Evolutionary conservation across 495 filamentous ascomycete genomes (phyloP), one percentile per base, ranked within the genome.

Genomic region (Talaromyces adpressus): DNA sequence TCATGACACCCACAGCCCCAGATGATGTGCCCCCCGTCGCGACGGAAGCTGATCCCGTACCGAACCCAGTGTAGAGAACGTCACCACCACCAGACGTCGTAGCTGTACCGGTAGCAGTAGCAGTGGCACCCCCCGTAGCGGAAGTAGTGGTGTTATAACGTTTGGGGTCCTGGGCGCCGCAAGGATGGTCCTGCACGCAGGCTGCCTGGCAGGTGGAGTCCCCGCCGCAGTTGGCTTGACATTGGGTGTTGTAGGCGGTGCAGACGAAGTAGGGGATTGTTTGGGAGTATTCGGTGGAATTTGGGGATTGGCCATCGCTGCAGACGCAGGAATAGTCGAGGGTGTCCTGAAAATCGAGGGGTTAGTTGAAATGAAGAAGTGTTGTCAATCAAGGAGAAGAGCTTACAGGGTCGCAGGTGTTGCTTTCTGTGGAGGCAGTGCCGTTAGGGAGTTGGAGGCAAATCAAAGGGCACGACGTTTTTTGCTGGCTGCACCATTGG

Each of bases 191-290:
- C 59, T 81, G 69, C 65, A 86, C 84, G 81, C 92, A 97, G 25
- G 72, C 62, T 52, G 75, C 76, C 53, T 86, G 77, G 69, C 91
- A 96, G 39, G 65, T 34, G 63, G 82, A 85, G 72, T 89, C 74
- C 36, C 73, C 71, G 12, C 54, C 61, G 75, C 92, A 95, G 60
- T 66, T 74, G 7, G 65, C 68, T 3, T 89, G 88, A 70, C 91
- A 97, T 66, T 93, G 79, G 71, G 77, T 86, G 67, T 85, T 87
- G 74, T 82, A 83, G 71, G 89, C 82, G 14, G 82, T 84, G 82
- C 92, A 97, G 65, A 88, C 79, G 77, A 86, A 92, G 83, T 89
- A 97, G 7, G 92, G 91, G 30, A 97, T 83, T 5, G 92, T 97
- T 70, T 89, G 83, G 22, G 89, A 89, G 82, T 90, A 97, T 72